These are phyloP conservation scores for Eutrema salsugineum DNA, from an alignment of 441 rosid species.

Conservation along the genomic window DNA sequence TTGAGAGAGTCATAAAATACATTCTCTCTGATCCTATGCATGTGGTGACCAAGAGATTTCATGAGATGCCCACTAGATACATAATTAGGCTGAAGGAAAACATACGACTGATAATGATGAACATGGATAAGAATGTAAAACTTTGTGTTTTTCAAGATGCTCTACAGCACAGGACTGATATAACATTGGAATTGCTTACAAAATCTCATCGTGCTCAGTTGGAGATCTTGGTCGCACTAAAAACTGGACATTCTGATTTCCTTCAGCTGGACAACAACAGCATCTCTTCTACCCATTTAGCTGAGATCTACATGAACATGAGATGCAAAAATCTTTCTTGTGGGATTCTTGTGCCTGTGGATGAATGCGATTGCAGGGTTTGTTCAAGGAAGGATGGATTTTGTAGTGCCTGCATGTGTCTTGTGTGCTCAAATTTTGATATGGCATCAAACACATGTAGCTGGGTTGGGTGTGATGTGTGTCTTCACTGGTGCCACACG, in stretches of 20 bases:
- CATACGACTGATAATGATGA: conserved; percentile 67
- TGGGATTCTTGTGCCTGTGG: conserved; percentile 70
- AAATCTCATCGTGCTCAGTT: conserved; percentile 78
- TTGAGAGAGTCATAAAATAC: conserved; percentile 58
- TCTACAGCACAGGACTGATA: conserved; percentile 62
- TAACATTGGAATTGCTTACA: conserved; percentile 55
- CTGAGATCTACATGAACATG: conserved; percentile 77
- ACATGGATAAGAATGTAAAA: conserved; percentile 55
- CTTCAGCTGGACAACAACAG: conserved; percentile 53
- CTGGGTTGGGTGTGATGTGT: conserved; percentile 99
- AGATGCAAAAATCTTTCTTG: conserved; percentile 87
- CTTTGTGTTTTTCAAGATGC: conserved; percentile 51
- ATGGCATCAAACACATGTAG: conserved; percentile 95
- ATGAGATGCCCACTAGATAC: conserved; percentile 75
- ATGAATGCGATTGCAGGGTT: conserved; percentile 93
- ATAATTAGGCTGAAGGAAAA: conserved; percentile 62
- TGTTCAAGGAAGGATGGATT: conserved; percentile 84
- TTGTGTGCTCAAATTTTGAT: conserved; percentile 91
- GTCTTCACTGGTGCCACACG: conserved; percentile 97
- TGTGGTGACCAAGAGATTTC: conserved; percentile 75
- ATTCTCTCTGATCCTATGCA: conserved; percentile 74
- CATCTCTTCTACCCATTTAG: conserved; percentile 67
- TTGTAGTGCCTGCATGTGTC: conserved; percentile 97
- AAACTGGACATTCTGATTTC: conserved; percentile 69
- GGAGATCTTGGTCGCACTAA: conserved; percentile 83